Conservation (phyloP, 1,284 basidiomycete species). For the Melampsora americana region DNA sequence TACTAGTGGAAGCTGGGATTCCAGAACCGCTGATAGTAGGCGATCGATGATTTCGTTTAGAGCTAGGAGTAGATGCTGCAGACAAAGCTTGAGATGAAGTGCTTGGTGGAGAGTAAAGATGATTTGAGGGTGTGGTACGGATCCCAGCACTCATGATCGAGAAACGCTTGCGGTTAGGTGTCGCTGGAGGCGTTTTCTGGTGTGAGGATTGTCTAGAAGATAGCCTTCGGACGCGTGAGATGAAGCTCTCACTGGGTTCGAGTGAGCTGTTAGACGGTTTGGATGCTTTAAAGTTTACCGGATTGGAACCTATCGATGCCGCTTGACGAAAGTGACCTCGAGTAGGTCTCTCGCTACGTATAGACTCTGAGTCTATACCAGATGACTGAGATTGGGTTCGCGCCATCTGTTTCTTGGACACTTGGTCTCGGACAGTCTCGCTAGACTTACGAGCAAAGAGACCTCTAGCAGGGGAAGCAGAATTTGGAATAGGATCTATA, state of each 20-base stretch:
- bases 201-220: slow-evolving; percentile 14
- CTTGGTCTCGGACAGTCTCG: not conserved
- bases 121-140: not conserved
- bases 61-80: not conserved
- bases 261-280: slow-evolving; percentile 13
- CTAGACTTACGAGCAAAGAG: not conserved
- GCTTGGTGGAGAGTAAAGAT: not conserved
- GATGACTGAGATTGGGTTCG: not conserved
- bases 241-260: slow-evolving; percentile 24
- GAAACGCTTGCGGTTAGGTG: slow-evolving; percentile 33
- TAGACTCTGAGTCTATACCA: no score
- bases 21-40: not conserved
- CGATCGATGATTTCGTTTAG: not conserved
- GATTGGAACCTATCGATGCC: slow-evolving; percentile 36
- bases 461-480: not conserved
- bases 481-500: not conserved
- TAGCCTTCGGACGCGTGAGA: slow-evolving; percentile 33
- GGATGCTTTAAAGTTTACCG: not conserved
- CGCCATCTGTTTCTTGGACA: not conserved
- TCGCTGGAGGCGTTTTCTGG: not conserved
- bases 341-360: not conserved
- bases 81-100: not conserved
- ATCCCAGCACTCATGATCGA: slow-evolving; percentile 21
- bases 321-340: slow-evolving; percentile 23
- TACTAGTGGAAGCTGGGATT: not conserved